Percentiles rank a stretch among this genome's conserved stretches.
Evolutionary conservation across 306 rosid genomes (phyloP).

Genomic region (Inga oerstediana): DNA sequence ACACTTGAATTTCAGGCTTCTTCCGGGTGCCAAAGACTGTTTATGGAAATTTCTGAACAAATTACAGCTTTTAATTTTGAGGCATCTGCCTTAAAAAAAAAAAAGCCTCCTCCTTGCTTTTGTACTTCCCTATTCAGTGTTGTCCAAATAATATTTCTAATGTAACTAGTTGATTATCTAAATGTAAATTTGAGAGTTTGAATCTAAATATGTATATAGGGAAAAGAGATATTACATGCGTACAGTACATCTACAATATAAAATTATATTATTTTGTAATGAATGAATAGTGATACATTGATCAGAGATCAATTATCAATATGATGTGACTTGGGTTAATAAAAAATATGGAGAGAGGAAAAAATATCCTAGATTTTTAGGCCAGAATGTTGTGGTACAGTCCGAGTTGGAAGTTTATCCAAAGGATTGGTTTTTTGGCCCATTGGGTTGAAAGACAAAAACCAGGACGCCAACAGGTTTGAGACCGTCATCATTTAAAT

Average conservation of each 20-base stretch:
- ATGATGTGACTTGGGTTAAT: not conserved
- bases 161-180: too few relatives aligned
- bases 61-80: not conserved
- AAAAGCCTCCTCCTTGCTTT: not conserved
- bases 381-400: not conserved
- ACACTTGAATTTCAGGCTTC: not conserved
- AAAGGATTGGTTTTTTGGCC: conserved; percentile 14
- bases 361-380: conserved; percentile 1
- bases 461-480: conserved; percentile 48
- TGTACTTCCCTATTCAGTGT: not conserved
- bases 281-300: too few relatives aligned
- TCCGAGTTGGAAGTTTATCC: not conserved
- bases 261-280: too few relatives aligned
- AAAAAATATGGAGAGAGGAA: not conserved
- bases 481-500: not conserved
- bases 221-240: too few relatives aligned
- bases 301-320: not conserved
- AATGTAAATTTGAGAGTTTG: not conserved
- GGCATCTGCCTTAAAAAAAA: not conserved
- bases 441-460: conserved; percentile 31
- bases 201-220: too few relatives aligned
- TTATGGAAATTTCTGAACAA: not conserved
- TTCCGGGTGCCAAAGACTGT: not conserved
- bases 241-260: too few relatives aligned
- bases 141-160: too few relatives aligned